These are phyloP conservation scores for Alternaria arbusti DNA, from an alignment of 2,329 filamentous ascomycete genomes.

Conservation along the genomic window DNA sequence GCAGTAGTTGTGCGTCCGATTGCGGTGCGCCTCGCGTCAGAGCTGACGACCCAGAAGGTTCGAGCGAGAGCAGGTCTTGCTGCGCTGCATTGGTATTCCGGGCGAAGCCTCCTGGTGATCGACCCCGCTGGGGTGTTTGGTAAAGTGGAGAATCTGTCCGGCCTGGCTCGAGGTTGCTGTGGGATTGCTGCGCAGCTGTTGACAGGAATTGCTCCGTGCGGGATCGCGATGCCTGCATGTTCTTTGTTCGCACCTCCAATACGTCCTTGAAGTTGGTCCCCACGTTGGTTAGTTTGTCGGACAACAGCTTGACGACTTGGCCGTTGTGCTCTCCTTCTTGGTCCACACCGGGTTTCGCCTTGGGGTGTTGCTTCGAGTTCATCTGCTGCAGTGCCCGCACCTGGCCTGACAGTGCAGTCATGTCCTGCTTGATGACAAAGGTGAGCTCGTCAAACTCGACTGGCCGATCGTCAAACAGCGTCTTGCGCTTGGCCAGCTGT, in stretches of 20 bases:
- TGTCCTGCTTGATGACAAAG: constrained; percentile 97
- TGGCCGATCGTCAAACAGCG: constrained; percentile 94
- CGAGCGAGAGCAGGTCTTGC: constrained; percentile 79
- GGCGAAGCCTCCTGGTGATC: constrained; percentile 56
- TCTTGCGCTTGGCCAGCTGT: constrained; percentile 93
- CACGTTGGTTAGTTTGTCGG: constrained; percentile 91
- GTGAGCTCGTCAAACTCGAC: constrained; percentile 97
- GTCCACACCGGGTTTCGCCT: constrained; percentile 57
- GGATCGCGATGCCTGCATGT: constrained; percentile 91
- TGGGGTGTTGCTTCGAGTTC: constrained; percentile 76
- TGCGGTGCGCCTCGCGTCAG: constrained; percentile 58
- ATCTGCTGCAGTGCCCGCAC: constrained; percentile 83
- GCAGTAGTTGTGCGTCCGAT: constrained; percentile 79
- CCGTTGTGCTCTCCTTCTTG: constrained; percentile 98
- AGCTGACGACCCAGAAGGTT: constrained; percentile 64
- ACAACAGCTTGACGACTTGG: constrained; percentile 90
- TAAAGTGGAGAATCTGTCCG: constrained; percentile 88
- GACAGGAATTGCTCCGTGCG: constrained; percentile 97
- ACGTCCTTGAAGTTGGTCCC: constrained; percentile 97
- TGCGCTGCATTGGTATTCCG: constrained; percentile 54
- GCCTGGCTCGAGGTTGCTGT: constrained; percentile 64
- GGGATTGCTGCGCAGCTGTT: constrained; percentile 79
- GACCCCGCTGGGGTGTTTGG: constrained; percentile 73
- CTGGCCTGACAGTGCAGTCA: constrained; percentile 83
- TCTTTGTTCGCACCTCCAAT: constrained; percentile 93